These are phyloP conservation scores for Orychophragmus violaceus DNA, from an alignment of 345 rosid genomes.

Conservation along the genomic window DNA sequence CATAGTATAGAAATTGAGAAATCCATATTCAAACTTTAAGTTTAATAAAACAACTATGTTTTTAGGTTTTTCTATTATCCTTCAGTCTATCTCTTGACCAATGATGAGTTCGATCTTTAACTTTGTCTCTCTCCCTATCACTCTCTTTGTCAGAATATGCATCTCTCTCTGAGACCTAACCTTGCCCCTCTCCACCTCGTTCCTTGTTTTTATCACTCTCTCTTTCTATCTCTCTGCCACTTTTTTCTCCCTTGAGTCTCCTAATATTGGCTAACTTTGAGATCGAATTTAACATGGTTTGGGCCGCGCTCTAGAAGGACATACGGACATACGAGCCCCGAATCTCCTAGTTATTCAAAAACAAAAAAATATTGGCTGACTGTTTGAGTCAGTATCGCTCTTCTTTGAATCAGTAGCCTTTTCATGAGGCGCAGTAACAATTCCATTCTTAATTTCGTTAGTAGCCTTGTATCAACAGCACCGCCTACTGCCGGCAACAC, in stretches of 20 bases:
- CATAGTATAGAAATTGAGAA: too few species aligned
- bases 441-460: conserved; percentile 53
- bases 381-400: conserved; percentile 53
- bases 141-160: conserved; percentile 68
- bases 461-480: conserved; percentile 36
- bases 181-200: conserved; percentile 38
- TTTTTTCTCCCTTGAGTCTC: conserved; percentile 48
- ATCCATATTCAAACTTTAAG: too few species aligned
- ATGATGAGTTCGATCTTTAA: conserved; percentile 54
- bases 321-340: too few species aligned
- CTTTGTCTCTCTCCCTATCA: conserved; percentile 59
- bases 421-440: too few species aligned
- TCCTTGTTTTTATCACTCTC: conserved; percentile 62
- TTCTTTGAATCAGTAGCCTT: conserved; percentile 54
- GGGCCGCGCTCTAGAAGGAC: too few species aligned
- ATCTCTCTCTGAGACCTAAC: conserved; percentile 67
- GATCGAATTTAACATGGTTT: too few species aligned
- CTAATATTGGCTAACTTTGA: too few species aligned
- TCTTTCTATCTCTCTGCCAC: conserved; percentile 47
- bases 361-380: too few species aligned
- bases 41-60: too few species aligned
- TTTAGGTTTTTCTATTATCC: too few species aligned
- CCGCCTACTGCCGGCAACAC: conserved; percentile 33
- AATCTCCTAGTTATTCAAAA: too few species aligned
- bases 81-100: conserved; percentile 61